A percentile compares a stretch with the other conserved stretches of the same genome.
phyloP scores from a whole-genome alignment of 2,329 filamentous ascomycete species.

The Aspergillus piperis region DNA sequence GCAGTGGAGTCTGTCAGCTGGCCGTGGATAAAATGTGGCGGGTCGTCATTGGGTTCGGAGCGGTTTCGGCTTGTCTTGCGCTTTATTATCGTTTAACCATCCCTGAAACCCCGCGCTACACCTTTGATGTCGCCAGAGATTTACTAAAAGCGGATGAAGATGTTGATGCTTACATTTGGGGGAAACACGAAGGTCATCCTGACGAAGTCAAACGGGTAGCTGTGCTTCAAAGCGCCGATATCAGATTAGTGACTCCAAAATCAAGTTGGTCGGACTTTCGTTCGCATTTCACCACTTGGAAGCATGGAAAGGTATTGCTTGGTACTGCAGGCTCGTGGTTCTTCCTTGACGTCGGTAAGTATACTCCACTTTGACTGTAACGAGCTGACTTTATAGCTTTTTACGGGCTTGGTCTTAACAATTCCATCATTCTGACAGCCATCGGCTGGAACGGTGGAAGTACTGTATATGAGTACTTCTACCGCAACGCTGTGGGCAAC shows the following conservation, averaged over 20 bases:
- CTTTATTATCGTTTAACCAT: constrained; percentile 86
- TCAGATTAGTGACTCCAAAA: constrained; percentile 65
- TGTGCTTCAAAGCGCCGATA: constrained; percentile 55
- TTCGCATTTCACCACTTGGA: constrained; percentile 68
- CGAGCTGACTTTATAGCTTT: constrained; percentile 47
- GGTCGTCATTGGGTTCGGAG: constrained; percentile 76
- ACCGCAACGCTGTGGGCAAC: constrained; percentile 76
- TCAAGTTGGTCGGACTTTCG: constrained; percentile 72
- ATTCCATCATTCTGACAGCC: constrained; percentile 67
- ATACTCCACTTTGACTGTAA: constrained; percentile 36
- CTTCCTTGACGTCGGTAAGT: constrained; percentile 64
- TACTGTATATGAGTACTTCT: constrained; percentile 68
- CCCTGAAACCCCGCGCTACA: constrained; percentile 84
- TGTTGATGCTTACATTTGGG: constrained; percentile 71
- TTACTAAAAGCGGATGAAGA: constrained; percentile 73
- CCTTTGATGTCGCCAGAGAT: constrained; percentile 76
- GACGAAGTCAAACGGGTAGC: constrained; percentile 68
- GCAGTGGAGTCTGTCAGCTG: constrained; percentile 63
- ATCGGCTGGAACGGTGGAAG: constrained; percentile 69
- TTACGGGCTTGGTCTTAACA: constrained; percentile 74
- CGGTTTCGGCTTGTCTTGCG: constrained; percentile 75
- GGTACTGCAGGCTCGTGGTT: constrained; percentile 88
- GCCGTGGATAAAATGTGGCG: constrained; percentile 90
- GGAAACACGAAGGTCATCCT: constrained; percentile 62
- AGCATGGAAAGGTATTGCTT: constrained; percentile 70